phyloP scores from a whole-genome alignment of 495 filamentous ascomycete species.

The Hypomontagnella monticulosa region DNA sequence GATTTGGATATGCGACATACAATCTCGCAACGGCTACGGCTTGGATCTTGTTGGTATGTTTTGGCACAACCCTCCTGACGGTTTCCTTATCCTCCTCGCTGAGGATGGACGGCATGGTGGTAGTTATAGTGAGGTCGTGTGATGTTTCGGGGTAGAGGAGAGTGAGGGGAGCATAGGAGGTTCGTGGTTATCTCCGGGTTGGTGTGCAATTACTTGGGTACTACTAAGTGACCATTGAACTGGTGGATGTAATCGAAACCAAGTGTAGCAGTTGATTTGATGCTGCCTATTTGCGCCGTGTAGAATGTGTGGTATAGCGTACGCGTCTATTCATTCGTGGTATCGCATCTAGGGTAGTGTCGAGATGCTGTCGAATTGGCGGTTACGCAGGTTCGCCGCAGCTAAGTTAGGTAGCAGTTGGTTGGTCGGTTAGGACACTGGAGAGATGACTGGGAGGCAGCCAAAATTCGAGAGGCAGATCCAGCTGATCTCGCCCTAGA shows the following conservation, averaged over 20 bases:
- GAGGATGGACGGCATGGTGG: slow-evolving; percentile 85
- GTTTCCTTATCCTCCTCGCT: slow-evolving; percentile 91
- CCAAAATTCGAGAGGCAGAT: slow-evolving; percentile 22
- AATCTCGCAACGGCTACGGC: slow-evolving; percentile 92
- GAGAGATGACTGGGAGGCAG: slow-evolving; percentile 32
- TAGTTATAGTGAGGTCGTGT: slow-evolving; percentile 32
- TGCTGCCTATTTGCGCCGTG: slow-evolving; percentile 18
- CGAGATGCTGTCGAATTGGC: slow-evolving; percentile 33
- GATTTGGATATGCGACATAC: slow-evolving; percentile 91
- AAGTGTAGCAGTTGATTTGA: slow-evolving; percentile 12
- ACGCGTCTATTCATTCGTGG: slow-evolving; percentile 25
- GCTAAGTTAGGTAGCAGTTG: slow-evolving; percentile 16
- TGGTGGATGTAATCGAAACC: slow-evolving; percentile 11
- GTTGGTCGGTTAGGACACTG: slow-evolving; percentile 20
- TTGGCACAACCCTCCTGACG: slow-evolving; percentile 90
- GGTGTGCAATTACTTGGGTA: slow-evolving; percentile 12
- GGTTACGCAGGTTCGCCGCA: slow-evolving; percentile 30
- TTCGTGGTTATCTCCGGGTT: slow-evolving; percentile 28
- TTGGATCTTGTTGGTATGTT: slow-evolving; percentile 92
- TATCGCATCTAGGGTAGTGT: slow-evolving; percentile 12
- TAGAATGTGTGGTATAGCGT: slow-evolving; percentile 15
- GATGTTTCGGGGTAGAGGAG: slow-evolving; percentile 18
- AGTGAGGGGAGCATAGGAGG: slow-evolving; percentile 18
- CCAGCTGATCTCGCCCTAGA: slow-evolving; percentile 16
- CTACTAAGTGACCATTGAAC: slow-evolving; percentile 38